Evolutionary conservation across 2,329 filamentous ascomycete genomes (phyloP).

Genomic region (Capronia epimyces): DNA sequence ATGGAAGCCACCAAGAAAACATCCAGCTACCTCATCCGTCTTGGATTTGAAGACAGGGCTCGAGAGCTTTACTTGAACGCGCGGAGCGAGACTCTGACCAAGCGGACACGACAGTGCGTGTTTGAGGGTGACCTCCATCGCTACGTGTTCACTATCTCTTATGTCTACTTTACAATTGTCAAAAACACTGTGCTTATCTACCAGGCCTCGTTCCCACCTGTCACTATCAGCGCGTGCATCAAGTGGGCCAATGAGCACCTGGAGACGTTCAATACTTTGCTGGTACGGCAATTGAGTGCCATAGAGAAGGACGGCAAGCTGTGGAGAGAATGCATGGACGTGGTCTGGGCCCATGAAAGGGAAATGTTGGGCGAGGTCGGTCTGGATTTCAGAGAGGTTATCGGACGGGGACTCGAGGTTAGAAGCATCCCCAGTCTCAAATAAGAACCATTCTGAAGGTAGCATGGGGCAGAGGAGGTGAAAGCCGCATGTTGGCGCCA

Average conservation of each 20-base stretch:
- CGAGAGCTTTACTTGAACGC: conserved; percentile 80
- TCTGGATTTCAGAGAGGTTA: conserved; percentile 78
- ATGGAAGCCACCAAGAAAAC: conserved; percentile 72
- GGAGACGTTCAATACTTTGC: conserved; percentile 78
- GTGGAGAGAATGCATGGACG: conserved; percentile 77
- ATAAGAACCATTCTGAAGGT: neutral
- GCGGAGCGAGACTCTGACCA: conserved; percentile 69
- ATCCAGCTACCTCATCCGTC: conserved; percentile 73
- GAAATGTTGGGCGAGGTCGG: conserved; percentile 76
- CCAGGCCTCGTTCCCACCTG: conserved; percentile 74
- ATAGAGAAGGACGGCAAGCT: conserved; percentile 69
- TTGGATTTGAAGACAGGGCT: conserved; percentile 87
- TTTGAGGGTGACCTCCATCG: conserved; percentile 90
- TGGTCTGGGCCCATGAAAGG: conserved; percentile 69
- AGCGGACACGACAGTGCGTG: conserved; percentile 80
- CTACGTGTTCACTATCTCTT: conserved; percentile 93
- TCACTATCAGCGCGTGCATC: conserved; percentile 89
- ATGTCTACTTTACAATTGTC: conserved; percentile 91
- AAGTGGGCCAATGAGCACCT: conserved; percentile 98
- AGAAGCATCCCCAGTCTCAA: conserved; percentile 9
- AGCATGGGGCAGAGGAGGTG: conserved; percentile 9
- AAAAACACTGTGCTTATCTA: conserved; percentile 89
- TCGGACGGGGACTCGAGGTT: conserved; percentile 52
- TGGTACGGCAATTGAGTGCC: conserved; percentile 79
- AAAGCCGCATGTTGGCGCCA: conserved; percentile 14